Conservation (phyloP, 129 eudicot species). For the Saposhnikovia divaricata region DNA sequence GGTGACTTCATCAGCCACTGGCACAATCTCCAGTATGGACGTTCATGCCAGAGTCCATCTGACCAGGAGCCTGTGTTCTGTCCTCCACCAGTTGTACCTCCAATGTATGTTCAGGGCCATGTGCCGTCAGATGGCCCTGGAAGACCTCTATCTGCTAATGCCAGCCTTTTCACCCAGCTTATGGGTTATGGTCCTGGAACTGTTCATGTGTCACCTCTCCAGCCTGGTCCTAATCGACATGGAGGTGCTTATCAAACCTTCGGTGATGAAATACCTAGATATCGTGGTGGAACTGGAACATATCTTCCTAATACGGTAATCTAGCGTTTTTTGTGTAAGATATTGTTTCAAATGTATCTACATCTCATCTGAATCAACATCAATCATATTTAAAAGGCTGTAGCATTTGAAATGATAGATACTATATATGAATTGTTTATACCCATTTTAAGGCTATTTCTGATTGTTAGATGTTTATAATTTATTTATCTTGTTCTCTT, state of each 20-base stretch:
- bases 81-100: conserved; percentile 18
- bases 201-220: conserved; percentile 14
- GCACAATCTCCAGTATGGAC: conserved; percentile 29
- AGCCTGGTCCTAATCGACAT: conserved; percentile 12
- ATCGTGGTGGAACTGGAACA: conserved; percentile 28
- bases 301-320: conserved; percentile 29
- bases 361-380: background rate
- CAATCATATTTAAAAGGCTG: background rate
- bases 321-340: background rate
- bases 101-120: conserved; percentile 17
- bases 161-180: conserved; percentile 24
- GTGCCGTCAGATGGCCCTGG: conserved; percentile 14
- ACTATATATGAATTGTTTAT: background rate
- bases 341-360: background rate
- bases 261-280: conserved; percentile 18
- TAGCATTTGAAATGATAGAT: background rate
- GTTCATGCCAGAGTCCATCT: conserved; percentile 18
- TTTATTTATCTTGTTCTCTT: background rate
- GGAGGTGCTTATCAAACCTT: conserved; percentile 7
- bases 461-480: background rate
- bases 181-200: conserved; percentile 22
- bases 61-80: conserved; percentile 14
- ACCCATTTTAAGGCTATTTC: background rate
- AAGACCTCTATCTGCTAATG: conserved; percentile 15
- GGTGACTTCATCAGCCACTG: conserved; percentile 23